Base-by-base conservation (phyloP, 192 early-diverging fungal species). In the Entomortierella chlamydospora region DNA sequence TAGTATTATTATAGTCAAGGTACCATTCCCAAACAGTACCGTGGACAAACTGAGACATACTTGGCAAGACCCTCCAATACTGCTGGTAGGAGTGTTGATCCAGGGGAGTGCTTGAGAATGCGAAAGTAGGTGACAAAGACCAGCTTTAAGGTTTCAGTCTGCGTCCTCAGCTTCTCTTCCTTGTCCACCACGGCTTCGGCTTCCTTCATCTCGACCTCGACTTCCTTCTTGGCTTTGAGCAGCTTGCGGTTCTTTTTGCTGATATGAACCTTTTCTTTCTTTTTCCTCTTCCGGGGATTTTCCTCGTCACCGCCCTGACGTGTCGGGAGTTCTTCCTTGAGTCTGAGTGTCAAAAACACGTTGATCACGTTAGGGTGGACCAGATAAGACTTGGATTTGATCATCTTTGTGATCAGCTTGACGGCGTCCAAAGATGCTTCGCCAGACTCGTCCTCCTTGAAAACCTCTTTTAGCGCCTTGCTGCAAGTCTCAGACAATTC, bases 101-200 rank as follows among this genome's bases (percentile, higher is more conserved):
- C 87, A 22, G 90, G 87, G 45, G 90, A 86, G 43, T 94, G 91
- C 86, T 98, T 97, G 45, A 99, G 86, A 37, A 99, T 94, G 45
- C 96, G 89, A 86, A 99, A 98, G 77, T 98, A 98, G 7, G 93
- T 95, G 33, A 95, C 76, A 82, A 99, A 99, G 15, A 99, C 91
- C 45, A 93, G 86, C 84, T 98, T 97, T 25, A 99, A 84, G 1
- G 98, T 98, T 83, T 98, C 95, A 4, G 94, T 93, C 49, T 96
- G 95, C 88, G 70, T 86, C 64, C 91, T 90, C 56, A 92, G 84
- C 68, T 90, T 93, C 70, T 95, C 95, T 57, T 96, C 93, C 59
- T 90, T 88, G 64, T 92, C 90, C 23, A 94, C 92, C 22, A 91
- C 90, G 0, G 95, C 96, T 81, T 98, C 95, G 1, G 95, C 96